Evolutionary conservation across 2,329 filamentous ascomycete genomes (phyloP).

Genomic region (Geosmithia flava): DNA sequence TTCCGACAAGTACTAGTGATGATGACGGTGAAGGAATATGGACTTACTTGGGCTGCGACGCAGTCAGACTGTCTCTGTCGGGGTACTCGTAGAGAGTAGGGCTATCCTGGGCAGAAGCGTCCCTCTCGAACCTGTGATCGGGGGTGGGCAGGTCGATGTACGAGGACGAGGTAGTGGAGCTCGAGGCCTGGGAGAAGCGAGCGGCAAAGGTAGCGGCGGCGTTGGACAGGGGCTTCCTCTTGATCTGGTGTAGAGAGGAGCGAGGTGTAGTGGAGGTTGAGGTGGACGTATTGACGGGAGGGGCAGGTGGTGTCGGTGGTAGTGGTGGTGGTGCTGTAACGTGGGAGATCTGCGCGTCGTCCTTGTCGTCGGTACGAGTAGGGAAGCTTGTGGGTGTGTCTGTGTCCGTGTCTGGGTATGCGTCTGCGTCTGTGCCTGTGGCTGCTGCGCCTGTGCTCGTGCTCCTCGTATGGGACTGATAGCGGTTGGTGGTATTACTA

Average conservation of each 20-base stretch:
- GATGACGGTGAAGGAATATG: background rate
- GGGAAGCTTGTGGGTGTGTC: background rate
- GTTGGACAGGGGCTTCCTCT: constrained; percentile 48
- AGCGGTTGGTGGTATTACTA: too few species aligned
- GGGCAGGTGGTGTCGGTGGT: background rate
- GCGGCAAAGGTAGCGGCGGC: constrained; percentile 39
- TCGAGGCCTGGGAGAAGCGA: constrained; percentile 12
- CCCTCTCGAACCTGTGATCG: constrained; percentile 41
- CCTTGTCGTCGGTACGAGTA: background rate
- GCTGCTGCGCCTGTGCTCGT: too few species aligned
- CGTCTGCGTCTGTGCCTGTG: too few species aligned
- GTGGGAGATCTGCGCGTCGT: constrained; percentile 1
- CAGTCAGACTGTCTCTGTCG: background rate
- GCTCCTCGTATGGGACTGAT: too few species aligned
- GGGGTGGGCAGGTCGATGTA: constrained; percentile 31
- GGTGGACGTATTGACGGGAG: background rate
- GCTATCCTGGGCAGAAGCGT: constrained; percentile 40
- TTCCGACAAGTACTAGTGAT: too few species aligned
- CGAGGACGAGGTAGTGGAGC: constrained; percentile 10
- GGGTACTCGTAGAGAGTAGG: constrained; percentile 51
- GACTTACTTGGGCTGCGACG: background rate
- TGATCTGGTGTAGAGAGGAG: constrained; percentile 25
- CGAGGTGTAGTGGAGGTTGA: constrained; percentile 5
- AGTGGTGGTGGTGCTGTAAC: background rate
- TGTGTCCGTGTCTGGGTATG: background rate